phyloP scores from a whole-genome alignment of 2,329 filamentous ascomycete species.

The Paraphoma chrysanthemicola region DNA sequence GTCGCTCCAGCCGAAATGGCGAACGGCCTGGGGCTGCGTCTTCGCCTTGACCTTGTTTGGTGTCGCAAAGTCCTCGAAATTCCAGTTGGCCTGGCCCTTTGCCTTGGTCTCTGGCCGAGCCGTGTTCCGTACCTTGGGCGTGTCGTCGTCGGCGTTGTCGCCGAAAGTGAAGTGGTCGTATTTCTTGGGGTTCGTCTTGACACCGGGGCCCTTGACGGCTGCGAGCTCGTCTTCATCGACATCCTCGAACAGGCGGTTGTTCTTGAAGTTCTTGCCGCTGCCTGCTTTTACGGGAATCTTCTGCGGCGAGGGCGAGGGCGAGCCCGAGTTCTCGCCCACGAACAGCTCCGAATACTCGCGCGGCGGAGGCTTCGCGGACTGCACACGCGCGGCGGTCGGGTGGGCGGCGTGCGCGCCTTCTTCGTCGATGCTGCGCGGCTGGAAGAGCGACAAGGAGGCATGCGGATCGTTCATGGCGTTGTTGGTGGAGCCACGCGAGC shows the following conservation, averaged over 20 bases:
- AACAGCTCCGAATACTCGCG: slow-evolving; percentile 76
- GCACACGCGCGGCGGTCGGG: slow-evolving; percentile 65
- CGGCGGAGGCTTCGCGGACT: slow-evolving; percentile 74
- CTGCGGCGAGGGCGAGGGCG: slow-evolving; percentile 49
- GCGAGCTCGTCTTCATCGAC: slow-evolving; percentile 53
- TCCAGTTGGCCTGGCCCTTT: slow-evolving; percentile 80
- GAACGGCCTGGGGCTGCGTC: slow-evolving; percentile 71
- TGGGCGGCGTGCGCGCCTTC: slow-evolving; percentile 55
- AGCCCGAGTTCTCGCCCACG: slow-evolving; percentile 55
- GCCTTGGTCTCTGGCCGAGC: slow-evolving; percentile 29
- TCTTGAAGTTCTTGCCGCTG: slow-evolving; percentile 59
- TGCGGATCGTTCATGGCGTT: slow-evolving; percentile 57
- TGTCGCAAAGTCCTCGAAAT: slow-evolving; percentile 86
- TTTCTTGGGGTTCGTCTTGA: slow-evolving; percentile 76
- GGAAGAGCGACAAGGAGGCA: slow-evolving; percentile 77
- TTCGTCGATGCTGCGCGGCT: slow-evolving; percentile 69
- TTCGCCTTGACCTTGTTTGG: slow-evolving; percentile 76
- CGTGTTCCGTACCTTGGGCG: slow-evolving; percentile 38
- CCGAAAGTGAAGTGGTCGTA: slow-evolving; percentile 87
- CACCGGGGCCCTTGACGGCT: slow-evolving; percentile 37
- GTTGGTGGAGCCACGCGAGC: slow-evolving; percentile 48
- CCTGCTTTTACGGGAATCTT: slow-evolving; percentile 54
- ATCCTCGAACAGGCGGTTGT: slow-evolving; percentile 64
- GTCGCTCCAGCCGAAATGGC: slow-evolving; percentile 78
- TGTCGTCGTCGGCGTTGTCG: slow-evolving; percentile 61